These are phyloP conservation scores for Rhodotorula paludigena DNA, from an alignment of 768 basidiomycete species.

Conservation along the genomic window DNA sequence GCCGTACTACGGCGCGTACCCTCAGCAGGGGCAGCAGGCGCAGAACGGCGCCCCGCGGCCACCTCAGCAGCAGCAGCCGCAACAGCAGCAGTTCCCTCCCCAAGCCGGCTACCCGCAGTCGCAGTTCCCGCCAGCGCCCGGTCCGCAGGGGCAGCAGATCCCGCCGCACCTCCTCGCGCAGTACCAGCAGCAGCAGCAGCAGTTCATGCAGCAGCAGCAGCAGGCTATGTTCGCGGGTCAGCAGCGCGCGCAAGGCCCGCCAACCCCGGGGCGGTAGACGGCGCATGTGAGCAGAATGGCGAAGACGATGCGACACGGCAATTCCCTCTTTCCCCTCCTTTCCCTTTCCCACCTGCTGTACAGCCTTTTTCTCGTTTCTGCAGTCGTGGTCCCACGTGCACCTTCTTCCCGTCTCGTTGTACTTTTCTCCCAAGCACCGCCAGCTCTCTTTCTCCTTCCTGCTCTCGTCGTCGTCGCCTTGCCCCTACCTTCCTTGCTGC, in stretches of 20 bases:
- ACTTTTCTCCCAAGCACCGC: background rate
- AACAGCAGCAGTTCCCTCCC: too few species aligned
- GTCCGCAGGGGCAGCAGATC: conserved; percentile 25
- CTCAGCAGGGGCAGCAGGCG: conserved; percentile 25
- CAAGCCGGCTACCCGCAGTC: background rate
- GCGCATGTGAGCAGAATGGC: too few species aligned
- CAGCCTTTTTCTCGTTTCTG: too few species aligned
- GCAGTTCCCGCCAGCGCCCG: background rate
- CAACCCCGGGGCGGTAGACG: too few species aligned
- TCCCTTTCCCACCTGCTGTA: too few species aligned
- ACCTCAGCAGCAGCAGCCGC: conserved; percentile 19
- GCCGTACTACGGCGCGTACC: conserved; percentile 16
- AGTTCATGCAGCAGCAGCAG: conserved; percentile 30
- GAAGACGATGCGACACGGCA: background rate
- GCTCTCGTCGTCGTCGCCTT: background rate
- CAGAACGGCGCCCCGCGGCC: background rate
- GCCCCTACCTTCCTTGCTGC: background rate
- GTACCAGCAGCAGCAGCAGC: conserved; percentile 38
- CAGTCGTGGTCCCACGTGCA: background rate
- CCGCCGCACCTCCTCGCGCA: conserved; percentile 24
- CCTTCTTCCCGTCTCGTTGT: background rate
- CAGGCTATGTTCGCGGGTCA: background rate
- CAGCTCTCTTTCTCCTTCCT: background rate
- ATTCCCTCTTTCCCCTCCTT: background rate
- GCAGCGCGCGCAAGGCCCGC: conserved; percentile 9